Base-by-base conservation (phyloP, 192 early-diverging fungal genomes). In the Funneliformis mosseae region DNA sequence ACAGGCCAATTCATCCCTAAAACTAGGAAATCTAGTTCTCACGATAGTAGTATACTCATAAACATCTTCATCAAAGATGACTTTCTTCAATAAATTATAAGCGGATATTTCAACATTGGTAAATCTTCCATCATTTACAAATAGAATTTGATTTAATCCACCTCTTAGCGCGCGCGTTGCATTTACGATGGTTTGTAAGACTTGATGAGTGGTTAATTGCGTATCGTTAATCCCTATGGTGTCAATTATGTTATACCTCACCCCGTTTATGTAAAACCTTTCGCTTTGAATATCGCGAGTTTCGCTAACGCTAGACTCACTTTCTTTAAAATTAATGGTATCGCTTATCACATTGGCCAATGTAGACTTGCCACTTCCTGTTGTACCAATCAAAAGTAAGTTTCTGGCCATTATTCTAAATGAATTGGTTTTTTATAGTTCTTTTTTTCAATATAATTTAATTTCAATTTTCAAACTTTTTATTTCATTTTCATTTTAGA, bases 61-160 rank as follows among this genome's bases (percentile, higher is more conserved):
- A 43, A 41, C 70, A 23, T 43, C 39, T 72, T 46, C 14, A 41
- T 72, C 39, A 72, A 72, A 72, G 21, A 72, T 16, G 25, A 41
- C 39, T n/a, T 38, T 42, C 25, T 72, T 72, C 14, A 72, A 41
- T 8, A 72, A 48, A 3, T 14, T 72, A 41, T 46, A 72, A 42
- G 70, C 27, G 18, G 39, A 7, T 23, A 42, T n/a, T 43, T 43
- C 70, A 4, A 43, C 70, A 4, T 16, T 16, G 14, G 70, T 72
- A 43, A 72, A 72, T 38, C 70, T 38, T 6, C 39, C 70, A 42
- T 23, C 39, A 4, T 14, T 48, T 27, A 72, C 39, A 43, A 72
- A 72, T 6, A 72, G 27, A 18, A 72, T 48, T 72, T 72, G 70
- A 48, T 72, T 42, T 43, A 72, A 46, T 4, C 70, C 70, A 72